Conservation (phyloP, 1,139 yeast species). For the Hansenula anomala region DNA sequence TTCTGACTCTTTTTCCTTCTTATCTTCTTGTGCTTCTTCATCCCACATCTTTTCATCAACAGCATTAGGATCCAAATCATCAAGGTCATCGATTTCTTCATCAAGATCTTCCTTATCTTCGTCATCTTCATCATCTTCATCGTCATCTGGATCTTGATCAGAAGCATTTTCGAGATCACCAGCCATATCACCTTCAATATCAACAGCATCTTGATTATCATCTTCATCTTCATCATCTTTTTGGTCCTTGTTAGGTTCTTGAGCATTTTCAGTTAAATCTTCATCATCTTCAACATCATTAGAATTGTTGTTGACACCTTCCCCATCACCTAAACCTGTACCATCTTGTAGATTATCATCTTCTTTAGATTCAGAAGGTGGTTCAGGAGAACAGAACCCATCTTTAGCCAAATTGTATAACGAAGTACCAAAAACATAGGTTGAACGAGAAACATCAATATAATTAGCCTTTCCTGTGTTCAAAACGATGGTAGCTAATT, state of each 20-base stretch:
- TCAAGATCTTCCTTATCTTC: slow-evolving; percentile 65
- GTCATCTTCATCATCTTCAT: slow-evolving; percentile 48
- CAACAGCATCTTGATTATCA: slow-evolving; percentile 79
- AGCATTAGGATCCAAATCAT: slow-evolving; percentile 90
- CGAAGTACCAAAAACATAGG: slow-evolving; percentile 52
- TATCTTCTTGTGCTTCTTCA: slow-evolving; percentile 75
- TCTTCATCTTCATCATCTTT: slow-evolving; percentile 50
- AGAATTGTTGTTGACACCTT: slow-evolving; percentile 76
- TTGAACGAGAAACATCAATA: slow-evolving; percentile 50
- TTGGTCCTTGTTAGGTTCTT: slow-evolving; percentile 73
- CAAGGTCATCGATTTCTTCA: slow-evolving; percentile 86
- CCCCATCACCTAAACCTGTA: slow-evolving; percentile 97
- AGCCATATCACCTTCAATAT: slow-evolving; percentile 95
- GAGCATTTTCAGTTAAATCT: slow-evolving; percentile 85
- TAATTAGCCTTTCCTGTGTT: slow-evolving; percentile 42
- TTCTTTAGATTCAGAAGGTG: slow-evolving; percentile 63
- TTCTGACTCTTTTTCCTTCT: slow-evolving; percentile 70
- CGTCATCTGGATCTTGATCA: slow-evolving; percentile 59
- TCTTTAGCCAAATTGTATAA: slow-evolving; percentile 63
- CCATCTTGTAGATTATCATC: slow-evolving; percentile 70
- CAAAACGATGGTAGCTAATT: slow-evolving; percentile 38
- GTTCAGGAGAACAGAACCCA: slow-evolving; percentile 93
- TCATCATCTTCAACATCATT: slow-evolving; percentile 92
- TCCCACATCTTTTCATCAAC: slow-evolving; percentile 99
- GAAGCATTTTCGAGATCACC: slow-evolving; percentile 82